A percentile compares a stretch with the other conserved stretches of the same genome.
Evolutionary conservation across 148 eudicot species (phyloP).

Genomic region (Vaccinium vitisidaea): DNA sequence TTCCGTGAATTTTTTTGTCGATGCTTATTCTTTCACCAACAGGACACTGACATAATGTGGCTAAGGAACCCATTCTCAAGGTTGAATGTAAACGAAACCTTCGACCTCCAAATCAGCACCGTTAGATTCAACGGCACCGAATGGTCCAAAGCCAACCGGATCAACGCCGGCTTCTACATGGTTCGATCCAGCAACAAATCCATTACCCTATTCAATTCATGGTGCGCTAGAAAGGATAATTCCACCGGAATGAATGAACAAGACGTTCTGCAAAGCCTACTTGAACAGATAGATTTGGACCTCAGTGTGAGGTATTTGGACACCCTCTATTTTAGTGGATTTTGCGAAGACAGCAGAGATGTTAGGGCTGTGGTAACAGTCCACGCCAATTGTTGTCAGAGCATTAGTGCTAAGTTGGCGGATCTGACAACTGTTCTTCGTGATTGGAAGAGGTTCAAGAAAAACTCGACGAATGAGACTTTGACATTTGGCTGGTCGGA

Average conservation of each 20-base stretch:
- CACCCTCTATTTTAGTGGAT: conserved; percentile 64
- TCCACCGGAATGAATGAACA: conserved; percentile 62
- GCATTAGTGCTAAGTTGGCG: conserved; percentile 49
- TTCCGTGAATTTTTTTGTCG: too few species aligned
- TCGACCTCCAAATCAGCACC: conserved; percentile 51
- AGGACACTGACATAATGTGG: conserved; percentile 79
- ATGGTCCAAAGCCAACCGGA: conserved; percentile 35
- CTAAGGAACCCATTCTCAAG: conserved; percentile 54
- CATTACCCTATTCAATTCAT: conserved; percentile 45
- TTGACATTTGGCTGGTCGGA: conserved; percentile 38
- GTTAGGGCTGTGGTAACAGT: conserved; percentile 51
- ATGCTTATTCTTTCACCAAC: not conserved
- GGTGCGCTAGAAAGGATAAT: conserved; percentile 53
- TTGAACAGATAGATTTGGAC: conserved; percentile 26
- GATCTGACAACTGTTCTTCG: conserved; percentile 45
- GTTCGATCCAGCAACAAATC: conserved; percentile 27
- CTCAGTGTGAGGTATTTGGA: conserved; percentile 43
- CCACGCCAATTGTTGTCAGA: conserved; percentile 76
- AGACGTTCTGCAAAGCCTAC: conserved; percentile 50
- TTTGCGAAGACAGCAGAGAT: conserved; percentile 55
- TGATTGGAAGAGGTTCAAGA: conserved; percentile 47
- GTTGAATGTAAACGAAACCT: conserved; percentile 29
- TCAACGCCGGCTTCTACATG: conserved; percentile 71
- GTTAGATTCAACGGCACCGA: conserved; percentile 29
- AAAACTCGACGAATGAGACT: conserved; percentile 18